These are phyloP conservation scores for Escovopsis weberi DNA, from an alignment of 2,329 filamentous ascomycete species.

Conservation along the genomic window DNA sequence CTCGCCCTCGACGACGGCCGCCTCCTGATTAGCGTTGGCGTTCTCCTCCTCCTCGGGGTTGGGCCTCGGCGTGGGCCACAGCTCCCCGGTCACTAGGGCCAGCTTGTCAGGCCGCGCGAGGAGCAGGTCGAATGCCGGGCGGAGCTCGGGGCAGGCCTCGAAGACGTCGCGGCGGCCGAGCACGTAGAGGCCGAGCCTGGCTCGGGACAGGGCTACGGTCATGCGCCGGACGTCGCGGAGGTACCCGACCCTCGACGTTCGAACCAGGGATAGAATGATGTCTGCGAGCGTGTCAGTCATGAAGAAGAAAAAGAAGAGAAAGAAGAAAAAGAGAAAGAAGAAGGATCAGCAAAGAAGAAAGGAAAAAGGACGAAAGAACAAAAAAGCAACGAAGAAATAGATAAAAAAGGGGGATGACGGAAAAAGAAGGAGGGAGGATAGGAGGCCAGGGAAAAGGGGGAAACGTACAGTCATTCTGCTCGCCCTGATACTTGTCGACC, in stretches of 20 bases:
- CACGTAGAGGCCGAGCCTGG: conserved; percentile 81
- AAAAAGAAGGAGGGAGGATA: not conserved
- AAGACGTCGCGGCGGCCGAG: conserved; percentile 81
- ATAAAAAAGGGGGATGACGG: no score
- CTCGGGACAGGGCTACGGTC: conserved; percentile 87
- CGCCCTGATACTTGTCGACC: conserved; percentile 97
- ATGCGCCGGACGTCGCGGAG: conserved; percentile 84
- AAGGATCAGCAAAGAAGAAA: not conserved
- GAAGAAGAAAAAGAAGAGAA: not conserved
- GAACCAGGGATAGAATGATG: conserved; percentile 82
- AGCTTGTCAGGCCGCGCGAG: conserved; percentile 69
- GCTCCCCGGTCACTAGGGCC: conserved; percentile 67
- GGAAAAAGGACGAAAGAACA: conserved; percentile 43
- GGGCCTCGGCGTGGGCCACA: conserved; percentile 56
- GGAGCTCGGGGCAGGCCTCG: conserved; percentile 74
- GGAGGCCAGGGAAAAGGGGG: not conserved
- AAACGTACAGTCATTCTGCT: conserved; percentile 91
- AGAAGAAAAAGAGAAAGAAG: not conserved
- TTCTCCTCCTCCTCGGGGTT: conserved; percentile 11
- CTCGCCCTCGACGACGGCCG: conserved; percentile 32
- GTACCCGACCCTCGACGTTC: conserved; percentile 81
- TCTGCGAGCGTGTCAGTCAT: conserved; percentile 35
- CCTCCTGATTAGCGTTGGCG: conserved; percentile 15
- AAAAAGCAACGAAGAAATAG: not conserved
- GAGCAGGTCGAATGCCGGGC: conserved; percentile 70